phyloP scores from a whole-genome alignment of 2,329 filamentous ascomycete species.

The Corinectria fuckeliana region DNA sequence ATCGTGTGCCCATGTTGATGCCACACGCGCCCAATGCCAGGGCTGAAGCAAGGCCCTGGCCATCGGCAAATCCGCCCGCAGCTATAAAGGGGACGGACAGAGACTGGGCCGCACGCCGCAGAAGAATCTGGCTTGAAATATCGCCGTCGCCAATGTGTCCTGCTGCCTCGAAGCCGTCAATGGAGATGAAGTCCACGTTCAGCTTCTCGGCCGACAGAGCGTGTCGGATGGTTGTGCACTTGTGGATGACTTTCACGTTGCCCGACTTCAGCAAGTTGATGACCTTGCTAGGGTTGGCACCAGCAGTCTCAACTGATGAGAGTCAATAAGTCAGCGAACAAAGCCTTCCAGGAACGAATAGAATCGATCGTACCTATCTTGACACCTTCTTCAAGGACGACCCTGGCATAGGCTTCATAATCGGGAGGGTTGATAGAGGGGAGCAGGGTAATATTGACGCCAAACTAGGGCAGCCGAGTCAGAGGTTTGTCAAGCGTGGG shows the following conservation, averaged over 20 bases:
- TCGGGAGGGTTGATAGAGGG: constrained; percentile 87
- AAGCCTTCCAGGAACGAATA: neutral
- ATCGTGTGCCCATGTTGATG: constrained; percentile 96
- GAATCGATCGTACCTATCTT: constrained; percentile 54
- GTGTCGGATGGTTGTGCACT: constrained; percentile 94
- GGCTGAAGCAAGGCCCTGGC: constrained; percentile 87
- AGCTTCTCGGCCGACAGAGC: constrained; percentile 89
- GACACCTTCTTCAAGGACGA: constrained; percentile 90
- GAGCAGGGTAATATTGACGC: constrained; percentile 93
- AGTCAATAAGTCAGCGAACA: neutral
- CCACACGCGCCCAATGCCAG: constrained; percentile 87
- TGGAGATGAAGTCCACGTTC: constrained; percentile 92
- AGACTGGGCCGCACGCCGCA: constrained; percentile 81
- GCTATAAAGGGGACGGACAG: constrained; percentile 90
- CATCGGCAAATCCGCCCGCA: constrained; percentile 91
- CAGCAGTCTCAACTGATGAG: constrained; percentile 77
- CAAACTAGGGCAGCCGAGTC: constrained; percentile 60
- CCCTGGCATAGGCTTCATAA: constrained; percentile 87
- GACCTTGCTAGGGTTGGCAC: constrained; percentile 77
- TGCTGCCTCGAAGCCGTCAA: constrained; percentile 96
- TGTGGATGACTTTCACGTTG: constrained; percentile 82
- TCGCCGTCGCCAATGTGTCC: constrained; percentile 84
- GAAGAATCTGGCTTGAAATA: constrained; percentile 86
- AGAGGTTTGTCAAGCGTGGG: neutral
- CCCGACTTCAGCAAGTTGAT: constrained; percentile 87